Base-by-base conservation (phyloP, 2,329 filamentous ascomycete species). In the Hypomyces perniciosus region DNA sequence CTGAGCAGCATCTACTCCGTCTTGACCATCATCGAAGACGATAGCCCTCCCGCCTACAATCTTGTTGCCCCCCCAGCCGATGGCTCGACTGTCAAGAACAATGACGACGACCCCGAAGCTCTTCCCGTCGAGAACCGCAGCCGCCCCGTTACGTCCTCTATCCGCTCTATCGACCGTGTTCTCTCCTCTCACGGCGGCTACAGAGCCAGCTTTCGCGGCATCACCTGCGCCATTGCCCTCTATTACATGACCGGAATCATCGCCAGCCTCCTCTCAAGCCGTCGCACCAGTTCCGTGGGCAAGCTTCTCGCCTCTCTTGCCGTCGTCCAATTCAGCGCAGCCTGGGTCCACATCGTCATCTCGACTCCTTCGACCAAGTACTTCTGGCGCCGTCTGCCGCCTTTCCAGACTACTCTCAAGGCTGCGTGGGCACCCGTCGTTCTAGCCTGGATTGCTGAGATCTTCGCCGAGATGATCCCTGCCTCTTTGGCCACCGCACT, bases 281-380 rank as follows among this genome's bases (percentile, higher is more conserved):
- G 72, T 37, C 62, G 39, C 12, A 40, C 31, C 29, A 34, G 33
- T n/a, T 40, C 45, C 34, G 48, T 50, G 39, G 46, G 46, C 31
- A 33, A 43, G 13, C 62, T 72, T 46, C 57, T 84, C 48, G 74
- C 81, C 28, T 75, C 79, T 46, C 67, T 92, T 26, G 67, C 79
- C 20, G 73, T 88, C 31, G 79, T 85, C 35, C 86, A 86, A 61
- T 68, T 92, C 53, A 79, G 82, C 65, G 80, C 91, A 58, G 79
- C 82, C 48, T 96, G 90, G 90, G 88, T 90, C 4, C 90, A 96
- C 67, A 84, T 88, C 61, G 81, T 95, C 65, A 90, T 96, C 63
- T 84, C 88, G 2, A 75, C 81, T 48, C 81, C 83, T 5, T 84
- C 79, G 51, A 63, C 74, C 44, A 78, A 80, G 65, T 72, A 71